phyloP scores from a whole-genome alignment of 768 basidiomycete species.

The Gymnopilus junonius region DNA sequence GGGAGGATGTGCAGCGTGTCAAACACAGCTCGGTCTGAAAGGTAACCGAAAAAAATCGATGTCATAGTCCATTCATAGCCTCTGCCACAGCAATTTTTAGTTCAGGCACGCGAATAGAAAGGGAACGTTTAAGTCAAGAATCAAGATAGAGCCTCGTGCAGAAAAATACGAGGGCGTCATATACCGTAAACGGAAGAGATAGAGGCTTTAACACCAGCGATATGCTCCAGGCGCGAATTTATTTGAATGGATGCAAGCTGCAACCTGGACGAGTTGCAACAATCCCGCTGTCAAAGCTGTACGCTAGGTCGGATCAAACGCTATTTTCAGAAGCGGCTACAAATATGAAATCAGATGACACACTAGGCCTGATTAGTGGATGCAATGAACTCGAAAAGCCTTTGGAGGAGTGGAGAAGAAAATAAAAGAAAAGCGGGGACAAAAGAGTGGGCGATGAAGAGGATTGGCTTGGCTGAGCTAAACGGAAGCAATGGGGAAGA shows the following conservation, averaged over 20 bases:
- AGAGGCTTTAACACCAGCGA: neutral
- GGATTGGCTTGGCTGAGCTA: neutral
- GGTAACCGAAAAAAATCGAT: neutral
- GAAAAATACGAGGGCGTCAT: neutral
- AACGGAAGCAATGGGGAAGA: neutral
- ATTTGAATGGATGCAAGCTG: too few species aligned
- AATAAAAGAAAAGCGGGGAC: too few species aligned
- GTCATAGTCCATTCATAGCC: neutral
- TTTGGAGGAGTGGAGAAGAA: neutral
- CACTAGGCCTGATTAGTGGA: neutral
- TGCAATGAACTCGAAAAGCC: neutral
- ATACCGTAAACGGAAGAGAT: neutral
- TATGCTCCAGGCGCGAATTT: too few species aligned
- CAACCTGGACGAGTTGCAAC: too few species aligned
- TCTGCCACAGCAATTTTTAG: neutral
- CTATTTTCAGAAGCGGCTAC: neutral
- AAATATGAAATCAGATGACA: neutral
- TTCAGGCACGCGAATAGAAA: slow-evolving; percentile 1
- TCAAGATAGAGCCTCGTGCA: slow-evolving; percentile 1
- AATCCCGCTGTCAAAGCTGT: neutral
- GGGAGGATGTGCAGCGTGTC: too few species aligned
- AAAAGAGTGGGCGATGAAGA: neutral
- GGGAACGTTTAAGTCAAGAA: neutral
- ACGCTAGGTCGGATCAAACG: slow-evolving; percentile 3
- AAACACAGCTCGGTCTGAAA: too few species aligned